Base-by-base conservation (phyloP, 2,329 filamentous ascomycete species). In the Pseudocercospora vitis region DNA sequence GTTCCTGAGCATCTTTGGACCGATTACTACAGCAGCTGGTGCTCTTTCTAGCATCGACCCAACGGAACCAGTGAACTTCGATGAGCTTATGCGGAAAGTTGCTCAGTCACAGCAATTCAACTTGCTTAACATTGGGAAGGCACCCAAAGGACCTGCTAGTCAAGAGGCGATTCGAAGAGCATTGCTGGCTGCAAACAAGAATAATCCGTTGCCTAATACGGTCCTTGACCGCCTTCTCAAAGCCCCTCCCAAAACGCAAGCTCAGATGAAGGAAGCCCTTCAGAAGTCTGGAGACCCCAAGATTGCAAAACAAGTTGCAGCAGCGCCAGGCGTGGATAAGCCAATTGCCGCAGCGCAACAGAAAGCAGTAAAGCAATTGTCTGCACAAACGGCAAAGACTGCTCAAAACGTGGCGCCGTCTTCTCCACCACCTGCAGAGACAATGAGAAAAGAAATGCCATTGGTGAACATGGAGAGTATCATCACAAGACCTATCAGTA, bases 1-100 rank as follows among this genome's bases (percentile, higher is more conserved):
- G 48, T 78, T 79, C 55, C 68, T 78, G 37, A 75, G 75, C 55
- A 78, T 79, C 24, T 79, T 78, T 58, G 76, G 76, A 1, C 76
- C 76, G 0, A 74, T 79, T 40, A 78, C 75, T 3, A 75, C 75
- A n/a, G 72, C 77, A 14, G 73, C 76, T 61, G 76, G 75, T 58
- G 76, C 76, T 2, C 61, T 78, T 16, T 75, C 73, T 2, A 70
- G 73, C 9, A 70, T 76, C 3, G 76, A 78, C 66, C 67, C 61
- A 67, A 67, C 66, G 2, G 64, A 68, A 21, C 67, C 68, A 9
- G 48, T 70, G n/a, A 69, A 70, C 42, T 67, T 71, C 21, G 68
- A 71, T 24, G 61, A 63, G 8, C 48, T 71, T 26, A 57, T 71
- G 54, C 57, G 56, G 3, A 70, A 70, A 40, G 66, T 71, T 1